phyloP scores from a whole-genome alignment of 805 yeast genomes.

The Kodamaea nitidulidarum region DNA sequence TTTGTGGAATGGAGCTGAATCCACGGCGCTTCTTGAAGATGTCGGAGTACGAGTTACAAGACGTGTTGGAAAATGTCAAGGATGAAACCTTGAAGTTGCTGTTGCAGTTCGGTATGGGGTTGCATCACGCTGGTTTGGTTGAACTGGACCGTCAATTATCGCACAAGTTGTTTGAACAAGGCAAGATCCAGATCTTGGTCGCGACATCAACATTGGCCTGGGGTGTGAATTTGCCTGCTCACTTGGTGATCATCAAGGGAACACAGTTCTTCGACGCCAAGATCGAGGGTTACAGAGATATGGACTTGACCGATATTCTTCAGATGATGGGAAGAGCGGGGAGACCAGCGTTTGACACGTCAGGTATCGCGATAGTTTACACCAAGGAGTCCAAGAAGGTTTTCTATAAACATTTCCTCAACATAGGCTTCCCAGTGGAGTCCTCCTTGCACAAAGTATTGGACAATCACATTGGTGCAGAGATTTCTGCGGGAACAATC shows the following conservation, averaged over 20 bases:
- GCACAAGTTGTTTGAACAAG: slow-evolving; percentile 66
- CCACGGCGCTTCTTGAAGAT: slow-evolving; percentile 68
- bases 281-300: slow-evolving; percentile 68
- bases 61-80: slow-evolving; percentile 51
- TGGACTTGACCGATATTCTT: slow-evolving; percentile 77
- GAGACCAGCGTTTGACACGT: slow-evolving; percentile 74
- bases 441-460: slow-evolving; percentile 73
- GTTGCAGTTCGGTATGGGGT: slow-evolving; percentile 74
- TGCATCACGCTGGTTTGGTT: slow-evolving; percentile 80
- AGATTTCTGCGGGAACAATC: slow-evolving; percentile 67
- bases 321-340: slow-evolving; percentile 82
- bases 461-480: slow-evolving; percentile 79
- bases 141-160: slow-evolving; percentile 68
- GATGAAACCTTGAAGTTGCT: slow-evolving; percentile 79
- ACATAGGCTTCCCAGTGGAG: slow-evolving; percentile 80
- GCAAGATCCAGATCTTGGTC: slow-evolving; percentile 65
- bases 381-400: slow-evolving; percentile 72
- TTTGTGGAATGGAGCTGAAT: slow-evolving; percentile 75
- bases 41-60: slow-evolving; percentile 59
- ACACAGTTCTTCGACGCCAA: slow-evolving; percentile 63
- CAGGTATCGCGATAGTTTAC: slow-evolving; percentile 72
- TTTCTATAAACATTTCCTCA: slow-evolving; percentile 73
- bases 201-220: slow-evolving; percentile 85
- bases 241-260: slow-evolving; percentile 73
- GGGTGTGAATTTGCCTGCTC: slow-evolving; percentile 84